Conservation (phyloP, 495 filamentous ascomycete genomes). For the Daldinia loculata region DNA sequence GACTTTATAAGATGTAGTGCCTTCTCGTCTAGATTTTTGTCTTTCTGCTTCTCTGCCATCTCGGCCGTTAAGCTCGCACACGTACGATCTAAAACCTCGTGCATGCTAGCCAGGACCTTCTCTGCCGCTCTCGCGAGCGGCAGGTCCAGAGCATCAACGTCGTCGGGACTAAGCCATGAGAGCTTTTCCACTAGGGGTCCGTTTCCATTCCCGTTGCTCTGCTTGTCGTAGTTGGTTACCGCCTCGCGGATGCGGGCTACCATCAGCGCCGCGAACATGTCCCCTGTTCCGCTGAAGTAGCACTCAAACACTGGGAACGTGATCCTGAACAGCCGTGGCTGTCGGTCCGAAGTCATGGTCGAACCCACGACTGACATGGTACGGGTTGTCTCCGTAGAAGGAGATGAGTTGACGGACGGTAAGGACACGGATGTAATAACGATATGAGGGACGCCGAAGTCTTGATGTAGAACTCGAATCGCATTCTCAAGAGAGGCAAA, state of each 20-base stretch:
- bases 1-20: constrained; percentile 70
- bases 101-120: constrained; percentile 94
- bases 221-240: constrained; percentile 47
- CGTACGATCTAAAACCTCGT: constrained; percentile 81
- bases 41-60: constrained; percentile 39
- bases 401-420: constrained; percentile 41
- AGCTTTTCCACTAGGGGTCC: constrained; percentile 58
- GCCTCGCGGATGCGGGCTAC: constrained; percentile 91
- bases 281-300: constrained; percentile 94
- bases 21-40: constrained; percentile 63
- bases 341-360: constrained; percentile 67
- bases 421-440: constrained; percentile 85
- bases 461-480: constrained; percentile 77
- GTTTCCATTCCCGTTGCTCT: constrained; percentile 26
- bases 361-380: constrained; percentile 82
- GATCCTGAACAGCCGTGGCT: constrained; percentile 81
- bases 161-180: constrained; percentile 75
- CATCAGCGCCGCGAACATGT: constrained; percentile 96
- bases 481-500: constrained; percentile 74
- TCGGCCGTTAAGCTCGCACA: constrained; percentile 64
- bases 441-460: constrained; percentile 84
- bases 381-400: constrained; percentile 46
- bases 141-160: constrained; percentile 71
- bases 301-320: constrained; percentile 85
- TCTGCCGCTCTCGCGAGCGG: constrained; percentile 84